Percentiles rank a stretch among this genome's conserved stretches.
phyloP scores from a whole-genome alignment of 148 eudicot species.

The Salicornia ramosissima region DNA sequence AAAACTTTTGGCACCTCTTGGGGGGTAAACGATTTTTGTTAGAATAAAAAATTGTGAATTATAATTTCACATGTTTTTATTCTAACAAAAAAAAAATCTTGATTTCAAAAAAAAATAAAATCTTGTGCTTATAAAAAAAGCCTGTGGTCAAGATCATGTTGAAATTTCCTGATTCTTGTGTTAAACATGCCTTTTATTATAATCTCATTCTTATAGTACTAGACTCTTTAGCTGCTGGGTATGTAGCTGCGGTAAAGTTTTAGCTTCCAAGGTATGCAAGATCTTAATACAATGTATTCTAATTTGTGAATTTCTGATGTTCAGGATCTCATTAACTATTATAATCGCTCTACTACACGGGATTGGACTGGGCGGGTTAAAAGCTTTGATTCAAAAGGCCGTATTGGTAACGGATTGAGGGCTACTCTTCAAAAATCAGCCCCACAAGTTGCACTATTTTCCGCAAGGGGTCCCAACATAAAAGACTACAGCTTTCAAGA shows the following conservation, averaged over 20 bases:
- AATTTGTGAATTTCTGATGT: neutral
- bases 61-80: too few relatives aligned
- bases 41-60: too few relatives aligned
- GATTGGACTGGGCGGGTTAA: constrained; percentile 96
- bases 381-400: constrained; percentile 71
- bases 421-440: constrained; percentile 84
- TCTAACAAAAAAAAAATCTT: too few relatives aligned
- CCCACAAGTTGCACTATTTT: constrained; percentile 90
- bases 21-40: too few relatives aligned
- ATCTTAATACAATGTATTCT: constrained; percentile 8
- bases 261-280: neutral
- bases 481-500: constrained; percentile 84
- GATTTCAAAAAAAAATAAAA: too few relatives aligned
- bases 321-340: constrained; percentile 84
- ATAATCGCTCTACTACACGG: constrained; percentile 74
- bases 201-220: neutral
- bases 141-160: neutral
- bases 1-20: too few relatives aligned
- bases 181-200: neutral
- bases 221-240: neutral
- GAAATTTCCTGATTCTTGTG: neutral
- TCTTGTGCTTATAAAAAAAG: neutral
- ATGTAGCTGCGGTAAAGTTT: neutral
- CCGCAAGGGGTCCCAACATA: constrained; percentile 92
- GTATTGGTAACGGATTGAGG: constrained; percentile 69